Evolutionary conservation across 2,329 filamentous ascomycete genomes (phyloP).

Genomic region (Nothopassalora personata): DNA sequence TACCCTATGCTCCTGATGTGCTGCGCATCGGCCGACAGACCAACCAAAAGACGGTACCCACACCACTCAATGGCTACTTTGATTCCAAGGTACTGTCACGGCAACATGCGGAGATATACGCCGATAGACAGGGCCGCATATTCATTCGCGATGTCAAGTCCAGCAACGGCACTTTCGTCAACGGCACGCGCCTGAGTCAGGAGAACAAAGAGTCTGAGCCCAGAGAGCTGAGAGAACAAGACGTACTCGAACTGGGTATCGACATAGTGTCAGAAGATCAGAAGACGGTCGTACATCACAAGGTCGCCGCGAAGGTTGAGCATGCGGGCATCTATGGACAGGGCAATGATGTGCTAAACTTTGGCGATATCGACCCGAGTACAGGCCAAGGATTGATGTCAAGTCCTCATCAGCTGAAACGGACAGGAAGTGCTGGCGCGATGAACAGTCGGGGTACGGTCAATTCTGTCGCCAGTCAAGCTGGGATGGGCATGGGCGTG

Average conservation of each 20-base stretch:
- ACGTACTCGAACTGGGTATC: conserved; percentile 90
- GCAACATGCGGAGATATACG: conserved; percentile 95
- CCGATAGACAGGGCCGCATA: conserved; percentile 68
- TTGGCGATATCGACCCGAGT: conserved; percentile 79
- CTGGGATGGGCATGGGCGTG: conserved; percentile 48
- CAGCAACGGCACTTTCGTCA: conserved; percentile 97
- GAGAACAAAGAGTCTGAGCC: conserved; percentile 97
- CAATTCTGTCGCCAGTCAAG: conserved; percentile 46
- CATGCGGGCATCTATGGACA: conserved; percentile 79
- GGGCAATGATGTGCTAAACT: conserved; percentile 75
- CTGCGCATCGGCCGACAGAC: conserved; percentile 93
- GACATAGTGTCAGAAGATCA: conserved; percentile 99
- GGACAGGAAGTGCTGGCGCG: conserved; percentile 46
- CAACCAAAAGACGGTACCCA: conserved; percentile 91
- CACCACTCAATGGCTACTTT: conserved; percentile 87
- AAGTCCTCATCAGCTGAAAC: conserved; percentile 59
- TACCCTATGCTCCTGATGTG: conserved; percentile 90
- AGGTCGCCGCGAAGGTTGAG: conserved; percentile 94
- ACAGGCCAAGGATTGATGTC: conserved; percentile 64
- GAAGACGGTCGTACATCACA: conserved; percentile 97
- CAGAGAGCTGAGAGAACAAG: conserved; percentile 83
- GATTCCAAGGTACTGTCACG: conserved; percentile 96
- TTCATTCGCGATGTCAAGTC: conserved; percentile 98
- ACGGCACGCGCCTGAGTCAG: conserved; percentile 79
- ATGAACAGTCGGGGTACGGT: conserved; percentile 57